Evolutionary conservation across 768 basidiomycete species (phyloP).

Genomic region (Podaxis carcinomalis): DNA sequence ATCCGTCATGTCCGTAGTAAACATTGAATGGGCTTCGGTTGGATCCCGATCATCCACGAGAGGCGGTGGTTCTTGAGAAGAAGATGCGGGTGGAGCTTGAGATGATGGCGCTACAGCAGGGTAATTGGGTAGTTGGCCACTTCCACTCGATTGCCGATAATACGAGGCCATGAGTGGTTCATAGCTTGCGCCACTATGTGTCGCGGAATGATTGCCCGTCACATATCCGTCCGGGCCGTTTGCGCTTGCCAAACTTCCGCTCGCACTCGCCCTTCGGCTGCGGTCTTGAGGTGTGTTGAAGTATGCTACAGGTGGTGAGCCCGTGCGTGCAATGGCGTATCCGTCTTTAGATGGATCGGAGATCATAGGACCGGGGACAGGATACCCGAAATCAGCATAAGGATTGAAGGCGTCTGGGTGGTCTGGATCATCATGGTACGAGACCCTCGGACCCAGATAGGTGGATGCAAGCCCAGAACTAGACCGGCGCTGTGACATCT

Average conservation of each 20-base stretch:
- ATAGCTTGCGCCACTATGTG: slow-evolving; percentile 16
- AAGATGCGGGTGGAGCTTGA: slow-evolving; percentile 24
- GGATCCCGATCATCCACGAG: slow-evolving; percentile 2
- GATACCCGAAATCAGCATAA: slow-evolving; percentile 41
- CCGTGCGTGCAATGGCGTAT: slow-evolving; percentile 24
- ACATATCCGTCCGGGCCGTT: slow-evolving; percentile 5
- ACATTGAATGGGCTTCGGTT: slow-evolving; percentile 26
- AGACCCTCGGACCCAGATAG: neutral
- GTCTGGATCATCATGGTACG: slow-evolving; percentile 14
- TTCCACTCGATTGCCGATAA: slow-evolving; percentile 19
- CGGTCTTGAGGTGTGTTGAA: slow-evolving; percentile 21
- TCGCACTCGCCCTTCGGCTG: slow-evolving; percentile 13
- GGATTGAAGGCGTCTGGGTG: slow-evolving; percentile 39
- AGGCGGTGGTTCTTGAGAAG: neutral
- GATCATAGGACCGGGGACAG: slow-evolving; percentile 40
- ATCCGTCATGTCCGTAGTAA: slow-evolving; percentile 33
- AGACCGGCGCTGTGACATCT: slow-evolving; percentile 38
- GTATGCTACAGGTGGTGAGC: slow-evolving; percentile 36
- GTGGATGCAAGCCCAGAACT: slow-evolving; percentile 28
- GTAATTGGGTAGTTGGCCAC: neutral
- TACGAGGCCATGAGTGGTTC: slow-evolving; percentile 22
- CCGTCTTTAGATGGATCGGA: slow-evolving; percentile 27
- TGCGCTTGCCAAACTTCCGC: slow-evolving; percentile 11
- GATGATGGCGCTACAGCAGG: slow-evolving; percentile 20
- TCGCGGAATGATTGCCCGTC: slow-evolving; percentile 10